Evolutionary conservation across 2,329 filamentous ascomycete species (phyloP), one percentile per base, ranked within the genome.

Genomic region (Cyanodermella asteris): DNA sequence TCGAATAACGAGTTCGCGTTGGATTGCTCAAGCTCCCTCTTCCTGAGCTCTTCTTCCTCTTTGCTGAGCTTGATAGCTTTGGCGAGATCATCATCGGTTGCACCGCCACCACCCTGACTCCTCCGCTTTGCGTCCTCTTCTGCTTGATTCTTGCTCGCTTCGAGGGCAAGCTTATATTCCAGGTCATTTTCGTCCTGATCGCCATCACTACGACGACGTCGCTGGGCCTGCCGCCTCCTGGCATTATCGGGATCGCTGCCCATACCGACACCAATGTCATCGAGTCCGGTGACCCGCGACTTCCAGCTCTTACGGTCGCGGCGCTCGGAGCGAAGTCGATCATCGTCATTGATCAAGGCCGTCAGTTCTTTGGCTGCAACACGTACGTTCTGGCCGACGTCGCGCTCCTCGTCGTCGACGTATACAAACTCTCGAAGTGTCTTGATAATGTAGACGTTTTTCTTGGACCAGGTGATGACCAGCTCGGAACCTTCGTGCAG

Each of bases 361-460:
- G 84, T 94, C 33, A 97, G 62, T 51, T 97, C 87, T 52, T 93
- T 97, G 19, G 87, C 87, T 18, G 87, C 84, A 34, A 91, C 74
- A 33, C 87, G 80, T 29, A 97, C 87, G 53, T 93, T 94, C 43
- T 91, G 80, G 28, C 87, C 87, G 24, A 97, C 87, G 45, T 97
- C 87, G 35, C 75, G 68, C 23, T 82, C 80, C 34, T 97, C 87
- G 43, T 97, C 87, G 37, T 97, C 87, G 26, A 91, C 67, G 47
- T 94, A 91, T 44, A 87, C 76, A 41, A 97, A 97, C 50, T 97
- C 87, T 44, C 87, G 74, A 47, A 97, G 53, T 16, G 87, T 97
- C 59, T 93, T 94, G 59, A 97, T 91, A 50, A 97, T 87, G 52
- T 91, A 97, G 36, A 93, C 72, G 47, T 91, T 94, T 57, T 94